phyloP scores from a whole-genome alignment of 2,329 filamentous ascomycete genomes.

The Calonectria crousiana region DNA sequence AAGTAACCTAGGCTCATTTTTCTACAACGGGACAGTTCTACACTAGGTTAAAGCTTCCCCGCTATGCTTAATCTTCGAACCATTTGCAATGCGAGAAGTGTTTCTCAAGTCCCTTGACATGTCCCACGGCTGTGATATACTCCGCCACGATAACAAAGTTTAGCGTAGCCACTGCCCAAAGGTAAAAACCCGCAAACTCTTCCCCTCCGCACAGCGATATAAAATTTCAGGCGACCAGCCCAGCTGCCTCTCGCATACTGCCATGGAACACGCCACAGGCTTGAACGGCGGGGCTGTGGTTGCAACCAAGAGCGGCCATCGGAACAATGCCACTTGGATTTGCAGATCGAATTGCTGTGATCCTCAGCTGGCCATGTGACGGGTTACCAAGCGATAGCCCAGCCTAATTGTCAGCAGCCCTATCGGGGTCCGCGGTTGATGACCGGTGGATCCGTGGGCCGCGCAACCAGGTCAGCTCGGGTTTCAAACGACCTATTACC shows the following conservation, averaged over 20 bases:
- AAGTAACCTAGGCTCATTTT: not conserved
- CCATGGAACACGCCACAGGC: not conserved
- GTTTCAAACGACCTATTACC: not conserved
- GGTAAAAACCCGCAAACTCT: not conserved
- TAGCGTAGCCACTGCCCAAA: not conserved
- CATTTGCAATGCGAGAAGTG: not conserved
- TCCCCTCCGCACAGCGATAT: not conserved
- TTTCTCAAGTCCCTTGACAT: not conserved
- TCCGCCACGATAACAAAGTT: no score
- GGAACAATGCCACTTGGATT: no score
- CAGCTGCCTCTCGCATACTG: not conserved
- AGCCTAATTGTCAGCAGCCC: not conserved
- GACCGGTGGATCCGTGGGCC: not conserved
- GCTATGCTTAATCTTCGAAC: not conserved
- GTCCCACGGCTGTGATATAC: no score
- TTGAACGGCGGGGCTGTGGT: not conserved
- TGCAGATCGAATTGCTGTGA: not conserved
- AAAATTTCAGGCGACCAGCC: not conserved
- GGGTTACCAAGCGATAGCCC: not conserved
- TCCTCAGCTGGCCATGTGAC: not conserved
- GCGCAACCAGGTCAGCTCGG: not conserved
- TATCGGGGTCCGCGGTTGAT: not conserved
- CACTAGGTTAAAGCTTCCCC: not conserved
- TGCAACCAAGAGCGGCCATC: not conserved
- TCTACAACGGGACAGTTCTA: no score